A percentile compares a stretch with the other conserved stretches of the same genome.
Evolutionary conservation across 345 rosid species (phyloP).

Genomic region (Salix arbutifolia): DNA sequence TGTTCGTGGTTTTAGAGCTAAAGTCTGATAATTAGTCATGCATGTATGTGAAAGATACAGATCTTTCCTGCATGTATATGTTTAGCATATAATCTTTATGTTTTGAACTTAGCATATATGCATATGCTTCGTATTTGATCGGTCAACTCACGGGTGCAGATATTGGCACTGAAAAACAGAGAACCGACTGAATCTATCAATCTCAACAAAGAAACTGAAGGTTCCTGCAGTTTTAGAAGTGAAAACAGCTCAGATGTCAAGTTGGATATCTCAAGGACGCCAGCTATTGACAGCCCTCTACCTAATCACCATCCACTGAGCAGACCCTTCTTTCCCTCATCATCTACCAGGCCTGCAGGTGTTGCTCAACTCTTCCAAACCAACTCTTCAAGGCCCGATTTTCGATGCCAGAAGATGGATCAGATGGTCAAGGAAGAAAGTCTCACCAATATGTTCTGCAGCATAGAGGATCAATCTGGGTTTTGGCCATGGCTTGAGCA

Average conservation of each 20-base stretch:
- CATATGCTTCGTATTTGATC: slow-evolving; percentile 8
- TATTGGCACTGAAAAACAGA: slow-evolving; percentile 75
- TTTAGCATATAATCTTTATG: no score
- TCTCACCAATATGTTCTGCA: slow-evolving; percentile 83
- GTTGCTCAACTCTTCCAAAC: slow-evolving; percentile 54
- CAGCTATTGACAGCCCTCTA: slow-evolving; percentile 67
- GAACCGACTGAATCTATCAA: slow-evolving; percentile 85
- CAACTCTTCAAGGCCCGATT: slow-evolving; percentile 12
- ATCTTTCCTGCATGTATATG: background rate
- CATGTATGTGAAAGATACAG: slow-evolving; percentile 1
- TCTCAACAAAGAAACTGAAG: slow-evolving; percentile 92
- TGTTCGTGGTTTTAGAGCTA: slow-evolving; percentile 5
- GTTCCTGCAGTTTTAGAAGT: slow-evolving; percentile 88
- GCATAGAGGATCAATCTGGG: slow-evolving; percentile 83
- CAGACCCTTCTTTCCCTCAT: slow-evolving; percentile 55
- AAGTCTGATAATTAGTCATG: slow-evolving; percentile 4
- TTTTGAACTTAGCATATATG: background rate
- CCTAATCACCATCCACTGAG: slow-evolving; percentile 44
- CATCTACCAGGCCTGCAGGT: slow-evolving; percentile 29
- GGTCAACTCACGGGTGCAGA: slow-evolving; percentile 37
- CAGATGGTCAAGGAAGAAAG: slow-evolving; percentile 81
- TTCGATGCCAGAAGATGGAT: slow-evolving; percentile 42
- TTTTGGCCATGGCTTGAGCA: slow-evolving; percentile 99
- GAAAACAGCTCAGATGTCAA: slow-evolving; percentile 86
- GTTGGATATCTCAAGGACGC: slow-evolving; percentile 70